A percentile compares a stretch with the other conserved stretches of the same genome.
Conservation (phyloP, 2,329 filamentous ascomycete genomes). For the Davidsoniella australis region DNA sequence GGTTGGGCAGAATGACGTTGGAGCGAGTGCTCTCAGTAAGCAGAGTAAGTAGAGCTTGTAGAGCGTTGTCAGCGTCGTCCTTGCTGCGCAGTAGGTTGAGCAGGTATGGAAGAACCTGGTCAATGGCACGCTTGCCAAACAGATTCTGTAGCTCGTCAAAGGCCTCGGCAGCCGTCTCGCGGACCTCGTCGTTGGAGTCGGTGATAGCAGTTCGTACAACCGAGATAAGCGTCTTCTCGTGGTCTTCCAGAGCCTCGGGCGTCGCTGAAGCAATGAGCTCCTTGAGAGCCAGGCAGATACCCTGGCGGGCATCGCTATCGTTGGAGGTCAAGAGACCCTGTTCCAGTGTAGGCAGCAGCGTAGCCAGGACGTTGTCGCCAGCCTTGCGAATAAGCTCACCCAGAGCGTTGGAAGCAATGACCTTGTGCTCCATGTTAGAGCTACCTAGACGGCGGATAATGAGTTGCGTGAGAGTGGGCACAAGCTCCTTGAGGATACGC, state of each 20-base stretch:
- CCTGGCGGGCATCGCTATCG: constrained; percentile 85
- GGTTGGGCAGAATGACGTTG: constrained; percentile 90
- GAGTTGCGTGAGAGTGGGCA: constrained; percentile 85
- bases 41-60: constrained; percentile 81
- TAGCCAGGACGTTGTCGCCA: constrained; percentile 80
- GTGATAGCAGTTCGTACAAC: constrained; percentile 86
- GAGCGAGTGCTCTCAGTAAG: constrained; percentile 86
- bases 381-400: constrained; percentile 95
- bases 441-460: constrained; percentile 88
- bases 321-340: constrained; percentile 76
- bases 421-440: constrained; percentile 95
- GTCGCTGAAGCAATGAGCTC: constrained; percentile 85
- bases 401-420: constrained; percentile 92
- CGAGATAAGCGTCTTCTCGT: constrained; percentile 87
- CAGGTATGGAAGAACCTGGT: constrained; percentile 85
- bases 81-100: constrained; percentile 78
- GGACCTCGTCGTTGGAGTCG: constrained; percentile 74
- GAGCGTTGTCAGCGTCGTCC: constrained; percentile 74
- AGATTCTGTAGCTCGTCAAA: constrained; percentile 92
- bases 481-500: constrained; percentile 81
- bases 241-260: constrained; percentile 75
- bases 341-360: constrained; percentile 76
- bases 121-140: constrained; percentile 82
- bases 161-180: constrained; percentile 89
- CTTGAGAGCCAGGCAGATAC: constrained; percentile 88